A percentile compares a stretch with the other conserved stretches of the same genome.
Conservation (phyloP, 2,329 filamentous ascomycete genomes). For the Aureobasidium sp. region DNA sequence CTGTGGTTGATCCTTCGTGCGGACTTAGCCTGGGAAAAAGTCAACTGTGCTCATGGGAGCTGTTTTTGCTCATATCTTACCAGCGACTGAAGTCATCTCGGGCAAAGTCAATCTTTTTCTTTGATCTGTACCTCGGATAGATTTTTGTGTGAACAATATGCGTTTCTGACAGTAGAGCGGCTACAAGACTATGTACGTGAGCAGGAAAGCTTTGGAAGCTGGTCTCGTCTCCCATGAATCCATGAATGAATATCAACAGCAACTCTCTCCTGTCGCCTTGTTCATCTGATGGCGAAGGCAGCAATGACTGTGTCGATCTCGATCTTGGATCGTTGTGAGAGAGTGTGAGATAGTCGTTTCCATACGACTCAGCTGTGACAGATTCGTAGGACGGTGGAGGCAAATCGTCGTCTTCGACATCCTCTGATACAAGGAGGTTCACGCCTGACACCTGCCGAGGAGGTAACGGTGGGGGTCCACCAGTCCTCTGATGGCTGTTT, state of each 20-base stretch:
- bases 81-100: slow-evolving; percentile 77
- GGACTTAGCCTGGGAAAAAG: slow-evolving; percentile 52
- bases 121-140: slow-evolving; percentile 72
- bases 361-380: not conserved
- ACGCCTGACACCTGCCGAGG: not conserved
- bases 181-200: slow-evolving; percentile 71
- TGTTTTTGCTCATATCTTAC: slow-evolving; percentile 29
- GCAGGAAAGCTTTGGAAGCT: slow-evolving; percentile 84
- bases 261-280: slow-evolving; percentile 44
- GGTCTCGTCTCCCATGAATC: slow-evolving; percentile 81
- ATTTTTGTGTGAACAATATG: slow-evolving; percentile 83
- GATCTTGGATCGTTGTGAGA: slow-evolving; percentile 32
- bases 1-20: slow-evolving; percentile 64
- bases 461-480: slow-evolving; percentile 9
- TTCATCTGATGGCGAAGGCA: slow-evolving; percentile 26
- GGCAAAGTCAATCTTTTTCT: slow-evolving; percentile 62
- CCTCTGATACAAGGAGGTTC: not conserved
- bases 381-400: slow-evolving; percentile 13
- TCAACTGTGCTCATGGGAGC: not conserved
- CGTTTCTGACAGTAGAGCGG: slow-evolving; percentile 56
- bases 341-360: not conserved
- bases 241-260: slow-evolving; percentile 77
- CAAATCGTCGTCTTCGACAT: slow-evolving; percentile 15
- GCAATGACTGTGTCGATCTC: slow-evolving; percentile 38
- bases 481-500: not conserved